phyloP scores from a whole-genome alignment of 2,329 filamentous ascomycete genomes.

The Bipolaris bicolor region DNA sequence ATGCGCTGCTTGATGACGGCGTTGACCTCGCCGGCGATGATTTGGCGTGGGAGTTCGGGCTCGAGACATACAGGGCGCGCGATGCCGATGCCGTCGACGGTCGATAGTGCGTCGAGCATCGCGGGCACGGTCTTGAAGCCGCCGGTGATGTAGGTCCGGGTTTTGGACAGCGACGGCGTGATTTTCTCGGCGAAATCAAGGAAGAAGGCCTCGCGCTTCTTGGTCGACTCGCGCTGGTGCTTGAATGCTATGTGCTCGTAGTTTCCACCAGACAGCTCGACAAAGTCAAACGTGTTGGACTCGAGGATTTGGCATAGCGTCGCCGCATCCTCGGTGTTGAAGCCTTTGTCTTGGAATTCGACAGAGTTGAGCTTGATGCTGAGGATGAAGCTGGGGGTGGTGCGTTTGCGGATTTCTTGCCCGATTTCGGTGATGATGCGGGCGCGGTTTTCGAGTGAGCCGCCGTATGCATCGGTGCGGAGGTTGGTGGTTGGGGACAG shows the following conservation, averaged over 20 bases:
- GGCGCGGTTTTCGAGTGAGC: constrained; percentile 52
- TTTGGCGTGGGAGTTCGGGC: constrained; percentile 53
- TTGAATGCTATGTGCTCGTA: constrained; percentile 61
- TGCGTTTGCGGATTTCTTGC: constrained; percentile 46
- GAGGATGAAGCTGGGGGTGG: constrained; percentile 52
- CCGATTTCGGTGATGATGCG: constrained; percentile 52
- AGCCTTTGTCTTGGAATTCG: constrained; percentile 61
- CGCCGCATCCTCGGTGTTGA: constrained; percentile 58
- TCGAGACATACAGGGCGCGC: constrained; percentile 62
- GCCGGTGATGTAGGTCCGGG: constrained; percentile 65
- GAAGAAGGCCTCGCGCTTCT: constrained; percentile 65
- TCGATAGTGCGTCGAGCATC: constrained; percentile 64
- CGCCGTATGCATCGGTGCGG: constrained; percentile 54
- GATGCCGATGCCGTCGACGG: constrained; percentile 66
- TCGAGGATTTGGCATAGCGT: constrained; percentile 58
- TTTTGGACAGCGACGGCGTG: constrained; percentile 61
- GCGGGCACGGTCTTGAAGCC: constrained; percentile 62
- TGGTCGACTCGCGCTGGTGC: constrained; percentile 61
- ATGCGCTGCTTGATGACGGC: constrained; percentile 57
- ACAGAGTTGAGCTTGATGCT: constrained; percentile 66
- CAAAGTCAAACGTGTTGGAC: constrained; percentile 60
- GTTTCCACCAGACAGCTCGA: constrained; percentile 66
- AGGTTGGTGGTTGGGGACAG: constrained; percentile 51
- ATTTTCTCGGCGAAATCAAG: constrained; percentile 64
- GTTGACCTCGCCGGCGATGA: constrained; percentile 51